Evolutionary conservation across 768 basidiomycete species (phyloP).

Genomic region (Russula ochroleuca): DNA sequence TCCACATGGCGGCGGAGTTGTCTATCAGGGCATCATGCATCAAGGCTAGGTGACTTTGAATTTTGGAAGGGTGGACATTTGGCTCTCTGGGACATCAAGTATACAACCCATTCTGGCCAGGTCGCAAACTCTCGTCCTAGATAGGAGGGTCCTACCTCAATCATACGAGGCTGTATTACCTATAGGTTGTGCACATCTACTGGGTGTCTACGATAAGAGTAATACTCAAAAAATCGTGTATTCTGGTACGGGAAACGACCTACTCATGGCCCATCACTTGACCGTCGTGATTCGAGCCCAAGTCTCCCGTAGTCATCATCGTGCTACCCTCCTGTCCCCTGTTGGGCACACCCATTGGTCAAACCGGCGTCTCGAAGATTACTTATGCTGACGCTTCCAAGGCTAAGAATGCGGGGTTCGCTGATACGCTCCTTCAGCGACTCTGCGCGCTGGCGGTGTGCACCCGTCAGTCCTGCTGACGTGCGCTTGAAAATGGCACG

Average conservation of each 20-base stretch:
- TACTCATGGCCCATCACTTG: background rate
- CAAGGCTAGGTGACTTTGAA: too few species aligned
- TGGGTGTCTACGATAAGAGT: background rate
- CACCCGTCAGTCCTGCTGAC: slow-evolving; percentile 10
- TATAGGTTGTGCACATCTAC: background rate
- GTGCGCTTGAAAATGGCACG: slow-evolving; percentile 23
- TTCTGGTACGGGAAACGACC: background rate
- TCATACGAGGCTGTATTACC: background rate
- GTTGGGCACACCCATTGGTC: background rate
- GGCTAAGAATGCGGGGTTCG: slow-evolving; percentile 17
- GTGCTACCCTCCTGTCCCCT: background rate
- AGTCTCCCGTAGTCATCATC: background rate
- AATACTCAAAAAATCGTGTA: slow-evolving; percentile 1
- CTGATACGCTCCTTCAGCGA: slow-evolving; percentile 20
- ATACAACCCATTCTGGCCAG: too few species aligned
- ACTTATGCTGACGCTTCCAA: slow-evolving; percentile 17
- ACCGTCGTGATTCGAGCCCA: background rate
- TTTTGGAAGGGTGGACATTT: too few species aligned
- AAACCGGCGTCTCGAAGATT: slow-evolving; percentile 12
- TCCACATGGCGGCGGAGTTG: too few species aligned
- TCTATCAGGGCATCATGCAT: background rate
- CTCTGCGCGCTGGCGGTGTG: slow-evolving; percentile 15
- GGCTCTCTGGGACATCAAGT: too few species aligned
- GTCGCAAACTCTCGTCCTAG: too few species aligned
- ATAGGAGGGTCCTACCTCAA: background rate